phyloP scores from a whole-genome alignment of 2,329 filamentous ascomycete genomes.

The Neofusicoccum sp. region DNA sequence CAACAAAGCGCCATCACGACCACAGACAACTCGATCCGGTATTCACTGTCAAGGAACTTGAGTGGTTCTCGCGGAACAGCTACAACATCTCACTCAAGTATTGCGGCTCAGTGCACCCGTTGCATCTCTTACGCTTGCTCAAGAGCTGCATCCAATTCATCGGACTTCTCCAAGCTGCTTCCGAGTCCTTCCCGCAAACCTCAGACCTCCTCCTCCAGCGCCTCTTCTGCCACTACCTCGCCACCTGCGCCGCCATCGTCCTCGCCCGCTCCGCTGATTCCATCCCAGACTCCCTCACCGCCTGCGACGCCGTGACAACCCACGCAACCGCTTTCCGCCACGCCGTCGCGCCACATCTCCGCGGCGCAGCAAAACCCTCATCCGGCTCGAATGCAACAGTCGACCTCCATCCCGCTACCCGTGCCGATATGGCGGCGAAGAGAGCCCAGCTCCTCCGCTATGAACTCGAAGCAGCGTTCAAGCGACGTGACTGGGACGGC shows the following conservation, averaged over 20 bases:
- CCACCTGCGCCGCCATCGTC: conserved; percentile 47
- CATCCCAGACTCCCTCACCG: conserved; percentile 50
- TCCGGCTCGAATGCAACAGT: too few relatives aligned
- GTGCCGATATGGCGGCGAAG: conserved; percentile 62
- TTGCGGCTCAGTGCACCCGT: conserved; percentile 59
- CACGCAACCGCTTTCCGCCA: conserved; percentile 63
- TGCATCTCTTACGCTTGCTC: conserved; percentile 59
- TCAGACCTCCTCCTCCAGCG: conserved; percentile 59
- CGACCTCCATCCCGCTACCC: conserved; percentile 46
- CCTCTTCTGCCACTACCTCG: conserved; percentile 73
- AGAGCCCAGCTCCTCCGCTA: conserved; percentile 70
- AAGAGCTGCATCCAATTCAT: conserved; percentile 49
- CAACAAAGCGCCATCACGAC: conserved; percentile 44
- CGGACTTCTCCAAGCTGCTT: conserved; percentile 34
- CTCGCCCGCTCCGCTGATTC: conserved; percentile 52
- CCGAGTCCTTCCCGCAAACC: not conserved
- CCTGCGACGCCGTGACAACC: conserved; percentile 64
- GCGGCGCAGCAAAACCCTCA: conserved; percentile 25
- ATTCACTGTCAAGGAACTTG: conserved; percentile 68
- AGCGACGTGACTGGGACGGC: conserved; percentile 68
- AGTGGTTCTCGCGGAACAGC: conserved; percentile 82
- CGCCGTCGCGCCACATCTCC: conserved; percentile 44
- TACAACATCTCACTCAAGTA: conserved; percentile 76
- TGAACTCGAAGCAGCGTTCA: conserved; percentile 75
- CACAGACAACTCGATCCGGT: conserved; percentile 42